A percentile compares a stretch with the other conserved stretches of the same genome.
Conservation (phyloP, 768 basidiomycete genomes). For the Kwoniella mangroviensis region DNA sequence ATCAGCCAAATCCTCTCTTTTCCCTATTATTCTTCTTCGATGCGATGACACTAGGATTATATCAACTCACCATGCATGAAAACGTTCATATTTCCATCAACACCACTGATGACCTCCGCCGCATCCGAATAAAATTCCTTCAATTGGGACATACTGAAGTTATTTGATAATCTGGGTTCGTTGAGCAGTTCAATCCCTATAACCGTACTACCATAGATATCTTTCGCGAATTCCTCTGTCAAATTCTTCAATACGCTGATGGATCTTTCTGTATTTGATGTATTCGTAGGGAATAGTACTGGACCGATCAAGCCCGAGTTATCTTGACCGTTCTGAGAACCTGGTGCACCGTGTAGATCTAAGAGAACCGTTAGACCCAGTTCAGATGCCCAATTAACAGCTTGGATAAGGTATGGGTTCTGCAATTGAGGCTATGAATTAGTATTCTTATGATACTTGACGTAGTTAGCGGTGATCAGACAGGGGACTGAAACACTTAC, state of each 20-base stretch:
- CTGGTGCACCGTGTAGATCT: conserved; percentile 54
- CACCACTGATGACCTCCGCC: conserved; percentile 23
- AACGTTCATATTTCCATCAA: conserved; percentile 33
- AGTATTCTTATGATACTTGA: neutral
- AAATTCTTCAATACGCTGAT: conserved; percentile 39
- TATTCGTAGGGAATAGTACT: conserved; percentile 38
- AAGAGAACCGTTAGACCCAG: conserved; percentile 46
- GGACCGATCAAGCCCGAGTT: conserved; percentile 48
- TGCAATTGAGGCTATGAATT: conserved; percentile 7
- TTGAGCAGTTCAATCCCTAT: conserved; percentile 55
- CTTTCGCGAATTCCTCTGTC: conserved; percentile 51
- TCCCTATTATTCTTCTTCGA: no score
- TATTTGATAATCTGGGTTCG: conserved; percentile 47
- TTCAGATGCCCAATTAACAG: conserved; percentile 47
- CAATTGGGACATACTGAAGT: conserved; percentile 49
- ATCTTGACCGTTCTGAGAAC: conserved; percentile 55
- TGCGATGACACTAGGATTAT: no score
- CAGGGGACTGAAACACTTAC: conserved; percentile 24
- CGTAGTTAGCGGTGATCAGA: neutral
- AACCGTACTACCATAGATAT: conserved; percentile 51
- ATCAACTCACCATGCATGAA: conserved; percentile 52
- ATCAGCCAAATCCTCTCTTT: neutral
- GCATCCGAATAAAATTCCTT: conserved; percentile 49
- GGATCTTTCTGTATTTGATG: conserved; percentile 38
- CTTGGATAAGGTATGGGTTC: conserved; percentile 49